Conservation (phyloP, 306 rosid genomes). For the Gastrolobium villosum region DNA sequence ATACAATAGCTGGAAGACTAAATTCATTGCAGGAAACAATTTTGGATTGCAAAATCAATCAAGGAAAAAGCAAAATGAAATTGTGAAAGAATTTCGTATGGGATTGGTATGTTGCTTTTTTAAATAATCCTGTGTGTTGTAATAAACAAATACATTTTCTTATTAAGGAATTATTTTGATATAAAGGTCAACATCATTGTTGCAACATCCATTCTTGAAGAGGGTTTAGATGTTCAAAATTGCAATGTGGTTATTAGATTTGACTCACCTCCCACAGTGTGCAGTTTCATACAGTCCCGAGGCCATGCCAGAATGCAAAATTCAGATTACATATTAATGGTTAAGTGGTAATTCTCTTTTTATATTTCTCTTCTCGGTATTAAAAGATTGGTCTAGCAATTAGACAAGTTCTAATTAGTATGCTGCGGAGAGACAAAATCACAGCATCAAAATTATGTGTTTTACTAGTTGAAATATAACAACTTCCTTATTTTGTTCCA, state of each 20-base stretch:
- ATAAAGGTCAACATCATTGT: constrained; percentile 84
- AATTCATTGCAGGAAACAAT: constrained; percentile 74
- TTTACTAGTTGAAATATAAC: constrained; percentile 6
- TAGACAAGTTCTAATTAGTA: constrained; percentile 10
- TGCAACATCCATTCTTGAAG: constrained; percentile 97
- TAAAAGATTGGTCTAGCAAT: neutral
- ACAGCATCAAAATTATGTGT: constrained; percentile 3
- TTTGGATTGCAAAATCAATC: constrained; percentile 64
- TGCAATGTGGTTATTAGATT: constrained; percentile 92
- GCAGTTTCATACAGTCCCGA: constrained; percentile 92
- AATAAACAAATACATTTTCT: constrained; percentile 32
- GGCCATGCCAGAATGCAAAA: constrained; percentile 90
- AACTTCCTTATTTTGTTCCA: constrained; percentile 22
- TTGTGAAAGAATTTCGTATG: constrained; percentile 83
- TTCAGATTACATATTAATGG: constrained; percentile 83
- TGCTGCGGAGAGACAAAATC: constrained; percentile 1
- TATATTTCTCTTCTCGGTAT: neutral
- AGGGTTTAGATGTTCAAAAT: constrained; percentile 91
- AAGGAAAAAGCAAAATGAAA: constrained; percentile 70
- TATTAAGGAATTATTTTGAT: constrained; percentile 38
- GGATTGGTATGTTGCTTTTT: constrained; percentile 70
- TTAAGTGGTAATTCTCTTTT: constrained; percentile 61
- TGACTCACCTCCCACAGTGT: constrained; percentile 83
- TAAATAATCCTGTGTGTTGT: neutral
- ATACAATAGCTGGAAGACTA: constrained; percentile 77